phyloP scores from a whole-genome alignment of 306 rosid genomes.

The Chamaecrista fasciculata region DNA sequence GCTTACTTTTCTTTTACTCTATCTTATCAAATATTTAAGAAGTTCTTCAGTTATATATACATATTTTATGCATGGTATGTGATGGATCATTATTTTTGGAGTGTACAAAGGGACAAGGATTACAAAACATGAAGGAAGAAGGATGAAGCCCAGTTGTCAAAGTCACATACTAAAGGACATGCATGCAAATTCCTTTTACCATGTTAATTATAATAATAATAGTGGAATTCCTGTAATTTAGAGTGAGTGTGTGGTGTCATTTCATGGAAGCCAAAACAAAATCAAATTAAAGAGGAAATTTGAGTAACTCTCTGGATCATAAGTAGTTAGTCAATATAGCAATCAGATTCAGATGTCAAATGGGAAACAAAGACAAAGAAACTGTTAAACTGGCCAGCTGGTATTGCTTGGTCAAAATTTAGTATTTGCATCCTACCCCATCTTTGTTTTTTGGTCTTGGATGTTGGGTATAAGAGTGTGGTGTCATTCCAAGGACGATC shows the following conservation, averaged over 20 bases:
- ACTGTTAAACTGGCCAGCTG: background rate
- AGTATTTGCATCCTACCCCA: too few species aligned
- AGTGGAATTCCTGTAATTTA: background rate
- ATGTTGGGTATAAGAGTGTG: too few species aligned
- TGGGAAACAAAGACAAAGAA: background rate
- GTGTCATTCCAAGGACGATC: too few species aligned
- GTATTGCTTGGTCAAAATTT: background rate
- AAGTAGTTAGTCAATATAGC: background rate
- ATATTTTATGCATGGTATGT: background rate
- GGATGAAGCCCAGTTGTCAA: background rate
- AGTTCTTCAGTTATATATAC: too few species aligned
- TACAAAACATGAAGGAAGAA: background rate
- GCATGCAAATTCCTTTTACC: background rate
- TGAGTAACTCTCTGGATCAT: background rate
- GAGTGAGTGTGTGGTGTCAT: background rate
- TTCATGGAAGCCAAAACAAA: background rate
- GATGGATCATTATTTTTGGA: background rate
- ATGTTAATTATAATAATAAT: background rate
- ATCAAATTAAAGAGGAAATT: background rate
- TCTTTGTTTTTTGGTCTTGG: too few species aligned
- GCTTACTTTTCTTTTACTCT: too few species aligned
- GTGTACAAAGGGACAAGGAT: background rate
- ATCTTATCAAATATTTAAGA: too few species aligned
- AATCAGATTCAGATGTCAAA: background rate
- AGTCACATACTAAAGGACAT: background rate